Base-by-base conservation (phyloP, 257 asterid species). In the Eustoma russellianum region DNA sequence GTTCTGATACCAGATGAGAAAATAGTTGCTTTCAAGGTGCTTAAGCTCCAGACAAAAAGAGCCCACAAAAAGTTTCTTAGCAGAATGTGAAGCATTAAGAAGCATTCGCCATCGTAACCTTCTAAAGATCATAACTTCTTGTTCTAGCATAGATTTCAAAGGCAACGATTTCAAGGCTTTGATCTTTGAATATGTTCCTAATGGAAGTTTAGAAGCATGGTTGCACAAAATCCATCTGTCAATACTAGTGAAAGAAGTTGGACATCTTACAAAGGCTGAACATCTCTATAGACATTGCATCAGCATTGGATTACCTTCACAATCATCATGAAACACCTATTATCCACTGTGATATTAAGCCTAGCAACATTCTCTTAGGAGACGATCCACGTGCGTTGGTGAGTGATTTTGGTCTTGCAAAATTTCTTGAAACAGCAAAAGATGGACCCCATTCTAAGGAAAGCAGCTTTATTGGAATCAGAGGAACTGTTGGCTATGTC, bases 401-500 rank as follows among this genome's bases (percentile, higher is more conserved):
- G 13, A 43, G 73, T 55, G 79, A 74, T 59, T 74, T 74, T 58
- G 74, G 79, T 44, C 41, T 66, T 17, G 76, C 74, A 17, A 66
- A 55, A 65, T 48, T 70, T 51, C 59, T 74, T 45, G 44, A 52
- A 2, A 52, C 35, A 5, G 13, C 53, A 7, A 47, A 17, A 12
- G 65, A 53, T 6, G 17, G 16, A 15, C 44, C 61, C 18, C 48
- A 51, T 53, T 48, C 48, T 5, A 14, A 5, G 13, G 54, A 60
- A 13, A 54, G 55, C 17, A 66, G 57, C 41, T 53, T 76, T 30
- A 50, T 59, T 9, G 76, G 70, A 30, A 51, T 74, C 18, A 57
- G 52, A 55, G 76, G 79, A 66, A 74, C 79, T 38, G 52, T 69
- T 49, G 79, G 79, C n/a, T 74, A 74, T 60, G 56, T 57, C 48